These are phyloP conservation scores for Hansenula lynferdii DNA, from an alignment of 1,139 yeast species.

Conservation along the genomic window DNA sequence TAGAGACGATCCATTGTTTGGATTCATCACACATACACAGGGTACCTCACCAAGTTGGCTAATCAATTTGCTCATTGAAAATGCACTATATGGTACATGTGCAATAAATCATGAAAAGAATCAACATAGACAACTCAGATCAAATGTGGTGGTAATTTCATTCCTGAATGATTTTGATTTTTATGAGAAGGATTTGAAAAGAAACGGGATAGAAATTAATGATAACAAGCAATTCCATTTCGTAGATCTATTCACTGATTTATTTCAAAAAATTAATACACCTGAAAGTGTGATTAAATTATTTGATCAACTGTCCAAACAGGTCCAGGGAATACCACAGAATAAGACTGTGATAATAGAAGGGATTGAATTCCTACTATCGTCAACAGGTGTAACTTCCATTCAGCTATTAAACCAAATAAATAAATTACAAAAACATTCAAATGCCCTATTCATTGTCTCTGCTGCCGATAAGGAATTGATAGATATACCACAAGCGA, in stretches of 20 bases:
- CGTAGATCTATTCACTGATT: constrained; percentile 40
- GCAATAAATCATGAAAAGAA: constrained; percentile 18
- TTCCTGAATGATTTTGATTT: constrained; percentile 36
- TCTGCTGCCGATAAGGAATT: constrained; percentile 34
- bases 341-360: constrained; percentile 36
- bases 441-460: constrained; percentile 30
- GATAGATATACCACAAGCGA: constrained; percentile 31
- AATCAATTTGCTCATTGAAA: constrained; percentile 33
- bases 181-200: constrained; percentile 37
- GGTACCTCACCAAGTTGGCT: constrained; percentile 73
- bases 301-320: constrained; percentile 19
- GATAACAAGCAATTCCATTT: constrained; percentile 31
- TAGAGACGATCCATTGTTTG: constrained; percentile 29
- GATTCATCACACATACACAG: constrained; percentile 49
- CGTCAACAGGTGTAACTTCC: constrained; percentile 34
- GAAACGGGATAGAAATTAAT: constrained; percentile 36
- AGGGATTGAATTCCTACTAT: constrained; percentile 45
- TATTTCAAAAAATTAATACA: constrained; percentile 28
- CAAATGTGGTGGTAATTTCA: constrained; percentile 38
- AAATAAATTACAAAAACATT: constrained; percentile 31
- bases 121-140: constrained; percentile 3
- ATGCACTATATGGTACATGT: constrained; percentile 23
- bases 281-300: constrained; percentile 33
- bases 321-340: constrained; percentile 8
- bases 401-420: constrained; percentile 34